Conservation (phyloP, 768 basidiomycete genomes). For the Botryobasidium botryosum region DNA sequence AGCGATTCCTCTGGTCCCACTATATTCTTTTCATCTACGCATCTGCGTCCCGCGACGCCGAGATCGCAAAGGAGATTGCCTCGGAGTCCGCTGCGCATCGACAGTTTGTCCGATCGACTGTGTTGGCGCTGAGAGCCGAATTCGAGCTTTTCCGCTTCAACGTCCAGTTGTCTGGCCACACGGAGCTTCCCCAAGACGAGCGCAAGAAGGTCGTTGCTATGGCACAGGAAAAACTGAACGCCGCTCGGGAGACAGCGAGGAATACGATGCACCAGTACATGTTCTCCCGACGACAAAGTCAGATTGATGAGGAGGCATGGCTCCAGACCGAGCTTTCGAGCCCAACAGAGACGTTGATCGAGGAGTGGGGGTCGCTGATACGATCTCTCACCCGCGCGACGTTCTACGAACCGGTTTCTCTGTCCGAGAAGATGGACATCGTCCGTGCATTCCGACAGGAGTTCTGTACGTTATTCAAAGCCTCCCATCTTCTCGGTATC, state of each 20-base stretch:
- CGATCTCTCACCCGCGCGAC: constrained; percentile 25
- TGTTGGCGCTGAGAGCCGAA: constrained; percentile 29
- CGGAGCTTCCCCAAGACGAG: constrained; percentile 11
- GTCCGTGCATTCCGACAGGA: constrained; percentile 27
- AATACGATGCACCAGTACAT: background rate
- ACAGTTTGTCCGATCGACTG: constrained; percentile 30
- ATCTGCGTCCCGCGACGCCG: constrained; percentile 31
- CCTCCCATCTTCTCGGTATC: background rate
- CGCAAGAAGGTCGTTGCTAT: constrained; percentile 13
- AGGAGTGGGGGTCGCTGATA: constrained; percentile 32
- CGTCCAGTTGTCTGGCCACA: constrained; percentile 20
- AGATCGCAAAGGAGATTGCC: constrained; percentile 31
- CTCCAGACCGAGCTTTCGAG: constrained; percentile 26
- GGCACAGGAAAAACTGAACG: background rate
- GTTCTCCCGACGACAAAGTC: background rate
- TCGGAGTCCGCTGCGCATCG: constrained; percentile 33
- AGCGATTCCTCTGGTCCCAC: constrained; percentile 29
- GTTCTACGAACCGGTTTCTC: constrained; percentile 35
- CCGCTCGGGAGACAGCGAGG: background rate
- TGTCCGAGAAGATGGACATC: constrained; percentile 35
- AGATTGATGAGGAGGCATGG: constrained; percentile 22
- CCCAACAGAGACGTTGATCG: constrained; percentile 24
- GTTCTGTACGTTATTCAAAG: background rate
- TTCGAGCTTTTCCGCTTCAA: constrained; percentile 37
- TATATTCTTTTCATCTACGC: constrained; percentile 31